Percentiles rank a stretch among this genome's conserved stretches.
Conservation (phyloP, 2,329 filamentous ascomycete species). For the Onygena corvina region DNA sequence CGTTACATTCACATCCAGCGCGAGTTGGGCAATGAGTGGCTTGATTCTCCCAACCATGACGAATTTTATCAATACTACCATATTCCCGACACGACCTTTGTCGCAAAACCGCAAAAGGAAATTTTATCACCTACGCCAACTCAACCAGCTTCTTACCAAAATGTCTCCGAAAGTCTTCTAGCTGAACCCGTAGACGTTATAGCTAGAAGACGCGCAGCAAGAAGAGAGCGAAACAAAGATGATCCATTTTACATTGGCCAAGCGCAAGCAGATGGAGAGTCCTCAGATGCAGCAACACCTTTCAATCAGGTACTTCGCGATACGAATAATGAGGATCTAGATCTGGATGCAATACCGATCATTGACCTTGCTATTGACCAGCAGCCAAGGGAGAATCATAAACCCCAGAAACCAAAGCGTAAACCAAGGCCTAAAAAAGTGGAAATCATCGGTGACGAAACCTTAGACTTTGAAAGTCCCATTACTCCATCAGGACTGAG, state of each 20-base stretch:
- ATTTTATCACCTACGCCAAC: slow-evolving; percentile 15
- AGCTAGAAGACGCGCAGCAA: slow-evolving; percentile 61
- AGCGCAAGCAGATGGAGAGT: slow-evolving; percentile 29
- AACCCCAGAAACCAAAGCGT: slow-evolving; percentile 21
- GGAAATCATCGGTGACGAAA: slow-evolving; percentile 62
- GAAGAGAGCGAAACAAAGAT: slow-evolving; percentile 71
- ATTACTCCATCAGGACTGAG: slow-evolving; percentile 45
- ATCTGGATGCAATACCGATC: slow-evolving; percentile 91
- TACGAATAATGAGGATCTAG: slow-evolving; percentile 64
- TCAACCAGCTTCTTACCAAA: slow-evolving; percentile 29
- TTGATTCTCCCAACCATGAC: slow-evolving; percentile 39
- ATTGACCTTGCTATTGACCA: slow-evolving; percentile 73
- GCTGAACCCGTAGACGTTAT: slow-evolving; percentile 63
- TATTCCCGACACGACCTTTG: slow-evolving; percentile 18
- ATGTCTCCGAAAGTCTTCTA: slow-evolving; percentile 13
- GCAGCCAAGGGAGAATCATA: slow-evolving; percentile 3
- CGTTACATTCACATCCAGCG: slow-evolving; percentile 56
- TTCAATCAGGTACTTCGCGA: slow-evolving; percentile 64
- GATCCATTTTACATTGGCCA: slow-evolving; percentile 86
- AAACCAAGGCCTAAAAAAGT: slow-evolving; percentile 46
- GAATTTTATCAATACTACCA: slow-evolving; percentile 32
- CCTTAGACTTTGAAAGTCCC: slow-evolving; percentile 38
- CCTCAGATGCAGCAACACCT: slow-evolving; percentile 57
- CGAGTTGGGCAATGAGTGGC: slow-evolving; percentile 40
- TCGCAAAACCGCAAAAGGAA: slow-evolving; percentile 16